A percentile compares a stretch with the other conserved stretches of the same genome.
phyloP scores from a whole-genome alignment of 2,329 filamentous ascomycete genomes.

The Neospermospora avenae region DNA sequence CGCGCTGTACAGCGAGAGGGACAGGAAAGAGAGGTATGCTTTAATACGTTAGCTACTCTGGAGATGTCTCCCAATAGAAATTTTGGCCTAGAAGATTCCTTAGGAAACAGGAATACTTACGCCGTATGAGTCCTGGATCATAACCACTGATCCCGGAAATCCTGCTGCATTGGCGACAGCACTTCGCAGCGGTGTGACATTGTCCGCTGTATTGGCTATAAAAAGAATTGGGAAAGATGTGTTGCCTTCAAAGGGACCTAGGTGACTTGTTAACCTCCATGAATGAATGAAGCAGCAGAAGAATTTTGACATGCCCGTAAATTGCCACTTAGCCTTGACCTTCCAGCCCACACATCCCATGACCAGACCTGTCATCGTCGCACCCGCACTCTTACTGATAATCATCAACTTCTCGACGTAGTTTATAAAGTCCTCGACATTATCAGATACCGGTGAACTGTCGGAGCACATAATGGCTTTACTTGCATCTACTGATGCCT shows the following conservation, averaged over 20 bases:
- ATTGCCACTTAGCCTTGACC: slow-evolving; percentile 33
- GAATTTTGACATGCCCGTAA: slow-evolving; percentile 18
- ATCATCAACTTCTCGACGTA: slow-evolving; percentile 27
- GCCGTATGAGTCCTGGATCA: slow-evolving; percentile 50
- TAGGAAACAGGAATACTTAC: slow-evolving; percentile 41
- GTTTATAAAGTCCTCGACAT: slow-evolving; percentile 24
- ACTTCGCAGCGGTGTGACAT: slow-evolving; percentile 36
- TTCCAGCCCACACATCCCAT: slow-evolving; percentile 36
- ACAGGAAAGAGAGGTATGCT: slow-evolving; percentile 46
- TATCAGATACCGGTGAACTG: slow-evolving; percentile 20
- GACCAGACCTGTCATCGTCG: slow-evolving; percentile 40
- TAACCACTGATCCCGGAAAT: slow-evolving; percentile 45
- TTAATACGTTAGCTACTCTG: not conserved
- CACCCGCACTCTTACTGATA: slow-evolving; percentile 43
- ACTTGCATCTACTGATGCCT: slow-evolving; percentile 26
- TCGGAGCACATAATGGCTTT: slow-evolving; percentile 33
- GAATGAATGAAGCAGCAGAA: not conserved
- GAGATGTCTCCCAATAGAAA: no score
- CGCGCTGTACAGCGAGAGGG: slow-evolving; percentile 37
- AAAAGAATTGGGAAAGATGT: slow-evolving; percentile 38
- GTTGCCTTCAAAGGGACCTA: slow-evolving; percentile 35
- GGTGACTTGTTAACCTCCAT: no score
- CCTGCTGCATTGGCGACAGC: slow-evolving; percentile 34
- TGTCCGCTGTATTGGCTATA: slow-evolving; percentile 38
- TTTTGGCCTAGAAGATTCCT: not conserved